Evolutionary conservation across 768 basidiomycete species (phyloP), one percentile per base, ranked within the genome.

Genomic region (Naematelia aurantialba): DNA sequence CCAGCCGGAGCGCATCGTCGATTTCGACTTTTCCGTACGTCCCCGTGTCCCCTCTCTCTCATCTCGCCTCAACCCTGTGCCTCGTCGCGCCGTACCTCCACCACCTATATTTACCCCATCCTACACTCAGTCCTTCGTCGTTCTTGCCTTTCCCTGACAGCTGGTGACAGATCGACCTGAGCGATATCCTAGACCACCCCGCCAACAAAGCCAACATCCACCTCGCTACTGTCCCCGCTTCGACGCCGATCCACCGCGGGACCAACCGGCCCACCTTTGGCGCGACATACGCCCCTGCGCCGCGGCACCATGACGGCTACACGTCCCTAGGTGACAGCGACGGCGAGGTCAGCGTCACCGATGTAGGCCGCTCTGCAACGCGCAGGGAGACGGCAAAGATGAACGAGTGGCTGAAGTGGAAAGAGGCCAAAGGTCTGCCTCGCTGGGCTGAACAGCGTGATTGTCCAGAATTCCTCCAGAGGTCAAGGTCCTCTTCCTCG

Each of bases 101-200:
- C n/a, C n/a, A n/a, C n/a, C n/a, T n/a, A n/a, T n/a, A n/a, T n/a
- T n/a, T n/a, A n/a, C n/a, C n/a, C n/a, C n/a, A n/a, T n/a, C n/a
- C n/a, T n/a, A n/a, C n/a, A n/a, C n/a, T n/a, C n/a, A n/a, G n/a
- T n/a, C n/a, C n/a, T n/a, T n/a, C n/a, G n/a, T n/a, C n/a, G n/a
- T n/a, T n/a, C n/a, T n/a, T n/a, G n/a, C n/a, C n/a, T 50, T 21
- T 12, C n/a, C 47, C 84, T 24, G 83, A 85, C 26, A 62, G n/a
- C 34, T 39, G 34, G 17, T 70, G 24, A 69, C 71, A 62, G 67
- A 74, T 52, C 77, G 67, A 44, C 51, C 48, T 69, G 24, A 59
- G 61, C 4, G 54, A 50, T 27, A 49, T 60, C 66, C 66, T 50
- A 45, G 50, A 45, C 31, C 63, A 64, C 45, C 59, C 53, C 26